Conservation (phyloP, 78 protist species). For the Creolimax fragrantissima region DNA sequence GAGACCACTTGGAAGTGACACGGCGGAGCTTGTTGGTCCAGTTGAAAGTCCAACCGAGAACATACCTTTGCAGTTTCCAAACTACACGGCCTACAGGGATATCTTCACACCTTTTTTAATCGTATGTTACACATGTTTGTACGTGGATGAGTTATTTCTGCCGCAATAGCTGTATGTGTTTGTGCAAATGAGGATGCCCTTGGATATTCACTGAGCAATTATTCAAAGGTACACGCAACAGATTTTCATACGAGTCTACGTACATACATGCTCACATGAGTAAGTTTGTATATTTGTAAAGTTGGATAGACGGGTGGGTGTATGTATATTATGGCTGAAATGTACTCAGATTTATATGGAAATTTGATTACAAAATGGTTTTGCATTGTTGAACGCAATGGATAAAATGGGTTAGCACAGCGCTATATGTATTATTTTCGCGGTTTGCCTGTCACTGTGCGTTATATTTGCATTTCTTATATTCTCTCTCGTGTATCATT, state of each 20-base stretch:
- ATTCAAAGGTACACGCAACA: no score
- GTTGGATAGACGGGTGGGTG: not conserved
- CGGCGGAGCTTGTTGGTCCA: no score
- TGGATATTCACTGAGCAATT: no score
- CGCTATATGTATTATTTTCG: not conserved
- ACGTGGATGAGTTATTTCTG: not conserved
- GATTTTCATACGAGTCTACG: no score
- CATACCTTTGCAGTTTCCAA: not conserved
- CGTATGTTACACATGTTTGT: not conserved
- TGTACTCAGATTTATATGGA: not conserved
- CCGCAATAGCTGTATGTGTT: not conserved
- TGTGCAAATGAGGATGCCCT: no score
- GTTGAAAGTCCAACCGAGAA: not conserved
- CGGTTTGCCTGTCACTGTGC: not conserved
- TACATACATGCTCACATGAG: not conserved
- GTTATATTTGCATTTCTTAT: not conserved
- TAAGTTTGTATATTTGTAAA: not conserved
- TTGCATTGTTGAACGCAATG: not conserved
- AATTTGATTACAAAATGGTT: not conserved
- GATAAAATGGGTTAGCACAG: not conserved
- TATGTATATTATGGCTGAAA: not conserved
- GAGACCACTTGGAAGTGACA: no score
- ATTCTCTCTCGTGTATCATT: no score
- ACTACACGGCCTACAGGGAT: not conserved
- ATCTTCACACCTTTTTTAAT: not conserved